Evolutionary conservation across 352 stramenopile species (phyloP), one percentile per base, ranked within the genome.

Genomic region (Phytopythium aichiense): DNA sequence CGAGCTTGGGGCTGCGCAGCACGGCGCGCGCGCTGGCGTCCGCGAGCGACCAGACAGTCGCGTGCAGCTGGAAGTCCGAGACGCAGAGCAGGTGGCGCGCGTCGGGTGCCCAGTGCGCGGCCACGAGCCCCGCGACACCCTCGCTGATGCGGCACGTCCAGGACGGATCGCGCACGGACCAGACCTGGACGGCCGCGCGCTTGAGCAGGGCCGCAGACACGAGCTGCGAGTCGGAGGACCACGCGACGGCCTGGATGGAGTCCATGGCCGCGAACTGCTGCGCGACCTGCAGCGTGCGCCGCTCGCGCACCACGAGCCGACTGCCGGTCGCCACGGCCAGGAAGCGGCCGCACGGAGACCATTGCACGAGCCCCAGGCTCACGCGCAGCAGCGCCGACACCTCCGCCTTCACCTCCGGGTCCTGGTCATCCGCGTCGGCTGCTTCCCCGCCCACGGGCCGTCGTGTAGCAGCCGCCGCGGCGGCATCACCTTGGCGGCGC

Each of bases 21-120:
- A 76, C 74, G 30, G 72, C 87, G 28, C 85, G 79, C 23, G 77
- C 76, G 7, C 69, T 68, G 25, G 73, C 63, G 56, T 91, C 77
- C n/a, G 73, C 46, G 6, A 94, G 69, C 22, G 81, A 92, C 86
- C 86, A 94, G 33, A 94, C 81, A 3, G 80, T 93, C 28, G 81
- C 84, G 53, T 93, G 84, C 25, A 94, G 66, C 61, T 91, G 84
- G 53, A 94, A 94, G 66, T 94, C 86, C n/a, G 85, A 87, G 15
- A 94, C 79, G 0, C 84, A 93, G 56, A 94, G 67, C 7, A 92
- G 56, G 49, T 94, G 85, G 18, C 81, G 77, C 50, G 80, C 68
- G 38, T 89, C 83, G 0, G 85, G 80, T 0, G 68, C 64, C 85
- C 85, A 94, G 42, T 71, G 63, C 4, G 67, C 76, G 40, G 61